A percentile compares a stretch with the other conserved stretches of the same genome.
These are phyloP conservation scores for Aureobasidium sp. DNA, from an alignment of 2,329 filamentous ascomycete species.

Conservation along the genomic window DNA sequence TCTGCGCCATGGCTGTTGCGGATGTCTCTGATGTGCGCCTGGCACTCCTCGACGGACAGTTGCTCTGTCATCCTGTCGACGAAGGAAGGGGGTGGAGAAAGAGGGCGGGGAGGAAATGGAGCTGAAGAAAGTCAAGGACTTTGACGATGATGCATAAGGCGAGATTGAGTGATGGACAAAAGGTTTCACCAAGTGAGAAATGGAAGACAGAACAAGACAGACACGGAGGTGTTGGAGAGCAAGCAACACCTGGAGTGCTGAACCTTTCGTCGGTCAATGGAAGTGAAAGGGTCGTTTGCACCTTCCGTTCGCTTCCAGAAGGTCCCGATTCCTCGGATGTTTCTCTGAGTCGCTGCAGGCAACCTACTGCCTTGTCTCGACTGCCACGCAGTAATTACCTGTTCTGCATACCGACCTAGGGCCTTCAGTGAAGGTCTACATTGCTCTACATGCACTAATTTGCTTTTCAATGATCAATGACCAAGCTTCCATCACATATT, in stretches of 20 bases:
- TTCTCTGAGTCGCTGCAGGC: background rate
- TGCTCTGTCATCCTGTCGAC: background rate
- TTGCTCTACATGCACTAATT: background rate
- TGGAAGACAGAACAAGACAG: background rate
- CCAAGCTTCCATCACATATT: background rate
- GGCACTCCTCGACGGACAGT: constrained; percentile 1
- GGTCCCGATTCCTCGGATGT: background rate
- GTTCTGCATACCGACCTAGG: background rate
- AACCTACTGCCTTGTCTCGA: background rate
- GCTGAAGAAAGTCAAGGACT: background rate
- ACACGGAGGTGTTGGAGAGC: too few species aligned
- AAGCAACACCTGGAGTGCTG: too few species aligned
- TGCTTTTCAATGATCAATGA: background rate
- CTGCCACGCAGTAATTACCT: background rate
- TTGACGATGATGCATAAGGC: background rate
- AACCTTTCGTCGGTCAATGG: background rate
- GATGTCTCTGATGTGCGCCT: constrained; percentile 7
- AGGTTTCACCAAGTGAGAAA: background rate
- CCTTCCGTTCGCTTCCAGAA: background rate
- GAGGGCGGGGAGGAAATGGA: background rate
- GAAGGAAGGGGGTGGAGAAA: background rate
- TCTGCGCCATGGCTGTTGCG: constrained; percentile 4
- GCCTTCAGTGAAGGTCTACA: background rate
- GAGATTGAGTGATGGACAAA: background rate
- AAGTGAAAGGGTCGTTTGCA: background rate